phyloP scores from a whole-genome alignment of 441 rosid species.

The Gossypium schwendimanii region DNA sequence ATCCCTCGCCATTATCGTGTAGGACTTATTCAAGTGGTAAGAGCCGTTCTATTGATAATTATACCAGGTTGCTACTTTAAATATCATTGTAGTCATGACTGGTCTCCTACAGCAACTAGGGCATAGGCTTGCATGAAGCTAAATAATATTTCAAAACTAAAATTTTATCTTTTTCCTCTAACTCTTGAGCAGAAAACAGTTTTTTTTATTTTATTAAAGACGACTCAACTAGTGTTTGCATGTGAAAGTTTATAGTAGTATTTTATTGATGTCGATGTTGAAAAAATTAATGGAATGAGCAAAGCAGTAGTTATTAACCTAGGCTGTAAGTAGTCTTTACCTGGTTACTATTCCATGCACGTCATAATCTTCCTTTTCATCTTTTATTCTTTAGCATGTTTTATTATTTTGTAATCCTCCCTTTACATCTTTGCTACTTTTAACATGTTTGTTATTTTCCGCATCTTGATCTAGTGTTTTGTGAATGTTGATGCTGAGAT shows the following conservation, averaged over 20 bases:
- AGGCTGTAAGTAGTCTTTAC: neutral
- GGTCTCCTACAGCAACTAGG: neutral
- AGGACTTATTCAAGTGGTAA: constrained; percentile 94
- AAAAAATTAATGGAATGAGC: neutral
- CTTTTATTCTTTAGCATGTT: neutral
- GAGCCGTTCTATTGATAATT: constrained; percentile 16
- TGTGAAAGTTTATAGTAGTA: neutral
- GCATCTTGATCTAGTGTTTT: neutral
- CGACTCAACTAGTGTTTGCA: neutral
- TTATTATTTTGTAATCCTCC: neutral
- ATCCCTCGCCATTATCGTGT: constrained; percentile 94
- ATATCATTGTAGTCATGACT: neutral
- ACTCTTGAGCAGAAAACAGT: neutral
- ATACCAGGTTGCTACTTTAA: neutral
- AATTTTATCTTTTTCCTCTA: neutral
- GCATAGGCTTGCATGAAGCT: constrained; percentile 1
- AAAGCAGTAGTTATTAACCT: neutral
- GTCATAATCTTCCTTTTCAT: neutral
- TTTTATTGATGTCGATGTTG: neutral
- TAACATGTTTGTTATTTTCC: constrained; percentile 5
- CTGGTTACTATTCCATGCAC: neutral
- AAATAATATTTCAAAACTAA: neutral
- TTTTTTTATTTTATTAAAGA: neutral
- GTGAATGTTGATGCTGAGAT: constrained; percentile 10
- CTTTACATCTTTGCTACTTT: neutral